A percentile compares a stretch with the other conserved stretches of the same genome.
Evolutionary conservation across 108 stramenopile genomes (phyloP).

Genomic region (Nannochloropsis granulata): DNA sequence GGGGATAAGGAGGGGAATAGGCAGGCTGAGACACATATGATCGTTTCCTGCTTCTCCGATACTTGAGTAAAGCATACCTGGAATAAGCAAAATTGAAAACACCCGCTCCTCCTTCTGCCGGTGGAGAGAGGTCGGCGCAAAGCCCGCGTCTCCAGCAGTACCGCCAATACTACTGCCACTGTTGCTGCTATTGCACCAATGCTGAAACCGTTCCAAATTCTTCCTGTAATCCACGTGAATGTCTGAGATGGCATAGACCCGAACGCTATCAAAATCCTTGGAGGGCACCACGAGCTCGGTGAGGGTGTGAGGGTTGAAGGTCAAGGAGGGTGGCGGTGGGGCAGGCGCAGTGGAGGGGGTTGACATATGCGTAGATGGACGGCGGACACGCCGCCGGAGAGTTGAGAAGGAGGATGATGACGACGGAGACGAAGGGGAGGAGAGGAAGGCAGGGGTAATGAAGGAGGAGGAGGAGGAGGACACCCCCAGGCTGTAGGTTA

Average conservation of each 20-base stretch:
- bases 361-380: too few relatives aligned
- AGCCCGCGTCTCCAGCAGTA: not conserved
- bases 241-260: conserved; percentile 9
- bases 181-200: too few relatives aligned
- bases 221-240: conserved; percentile 3
- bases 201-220: not conserved
- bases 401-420: not conserved
- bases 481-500: too few relatives aligned
- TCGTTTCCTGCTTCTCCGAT: not conserved
- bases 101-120: not conserved
- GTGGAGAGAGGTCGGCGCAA: not conserved
- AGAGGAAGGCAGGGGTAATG: not conserved
- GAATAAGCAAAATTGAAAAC: not conserved
- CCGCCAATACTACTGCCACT: not conserved
- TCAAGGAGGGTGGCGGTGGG: not conserved
- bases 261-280: not conserved
- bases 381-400: too few relatives aligned
- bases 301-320: not conserved
- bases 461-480: not conserved
- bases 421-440: not conserved
- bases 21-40: too few relatives aligned
- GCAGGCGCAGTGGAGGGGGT: too few relatives aligned
- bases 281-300: not conserved
- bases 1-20: too few relatives aligned
- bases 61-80: conserved; percentile 1